phyloP scores from a whole-genome alignment of 176 grass and related monocot genomes.

The Secale cereale region DNA sequence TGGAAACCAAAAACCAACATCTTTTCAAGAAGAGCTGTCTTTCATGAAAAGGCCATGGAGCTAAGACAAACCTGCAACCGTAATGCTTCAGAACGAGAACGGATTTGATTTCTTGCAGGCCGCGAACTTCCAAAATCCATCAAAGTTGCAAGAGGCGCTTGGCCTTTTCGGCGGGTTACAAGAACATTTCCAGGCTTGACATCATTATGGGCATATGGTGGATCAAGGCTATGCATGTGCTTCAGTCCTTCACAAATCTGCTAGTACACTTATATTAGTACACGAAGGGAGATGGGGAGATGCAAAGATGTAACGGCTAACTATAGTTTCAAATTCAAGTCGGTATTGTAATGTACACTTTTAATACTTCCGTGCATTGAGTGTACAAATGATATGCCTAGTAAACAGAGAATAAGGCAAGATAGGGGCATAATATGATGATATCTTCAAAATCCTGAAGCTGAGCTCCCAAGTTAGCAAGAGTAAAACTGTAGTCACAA shows the following conservation, averaged over 20 bases:
- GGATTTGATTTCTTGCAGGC: constrained; percentile 76
- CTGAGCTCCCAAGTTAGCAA: background rate
- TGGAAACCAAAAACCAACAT: background rate
- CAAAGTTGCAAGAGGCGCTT: constrained; percentile 73
- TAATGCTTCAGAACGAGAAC: constrained; percentile 81
- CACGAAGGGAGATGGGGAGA: background rate
- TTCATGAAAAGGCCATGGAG: constrained; percentile 5
- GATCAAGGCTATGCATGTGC: constrained; percentile 92
- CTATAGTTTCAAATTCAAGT: background rate
- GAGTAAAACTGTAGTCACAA: background rate
- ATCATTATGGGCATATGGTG: constrained; percentile 94
- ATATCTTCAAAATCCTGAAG: background rate
- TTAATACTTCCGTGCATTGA: background rate
- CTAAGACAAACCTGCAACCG: constrained; percentile 61
- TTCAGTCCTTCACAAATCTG: constrained; percentile 93
- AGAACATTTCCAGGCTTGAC: constrained; percentile 97
- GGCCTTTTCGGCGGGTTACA: constrained; percentile 61
- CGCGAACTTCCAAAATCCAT: constrained; percentile 98
- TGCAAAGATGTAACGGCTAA: background rate
- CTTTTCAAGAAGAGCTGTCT: background rate
- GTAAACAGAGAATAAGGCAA: background rate
- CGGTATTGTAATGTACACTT: background rate
- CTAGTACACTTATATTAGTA: constrained; percentile 19
- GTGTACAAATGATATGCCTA: background rate
- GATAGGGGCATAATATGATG: background rate